These are phyloP conservation scores for Xylaria sp. DNA, from an alignment of 2,329 filamentous ascomycete species.

Conservation along the genomic window DNA sequence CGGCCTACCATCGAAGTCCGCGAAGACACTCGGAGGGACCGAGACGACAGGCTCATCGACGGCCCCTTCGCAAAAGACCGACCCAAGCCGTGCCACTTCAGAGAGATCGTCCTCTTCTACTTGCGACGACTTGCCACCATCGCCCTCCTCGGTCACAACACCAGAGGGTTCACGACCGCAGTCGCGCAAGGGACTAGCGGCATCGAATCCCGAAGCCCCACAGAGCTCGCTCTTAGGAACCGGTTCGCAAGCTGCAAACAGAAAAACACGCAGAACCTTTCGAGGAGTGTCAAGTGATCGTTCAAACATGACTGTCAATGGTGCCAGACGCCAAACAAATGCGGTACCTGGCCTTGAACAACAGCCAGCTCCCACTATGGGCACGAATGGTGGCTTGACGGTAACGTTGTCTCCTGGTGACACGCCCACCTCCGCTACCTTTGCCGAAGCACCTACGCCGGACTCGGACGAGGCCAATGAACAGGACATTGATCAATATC, in stretches of 20 bases:
- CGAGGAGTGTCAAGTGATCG: slow-evolving; percentile 11
- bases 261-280: slow-evolving; percentile 8
- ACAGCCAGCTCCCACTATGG: slow-evolving; percentile 10
- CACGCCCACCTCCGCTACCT: slow-evolving; percentile 23
- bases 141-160: slow-evolving; percentile 36
- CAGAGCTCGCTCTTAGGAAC: slow-evolving; percentile 4
- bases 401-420: slow-evolving; percentile 19
- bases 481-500: slow-evolving; percentile 7
- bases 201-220: slow-evolving; percentile 21
- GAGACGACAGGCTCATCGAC: slow-evolving; percentile 24
- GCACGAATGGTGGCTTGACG: slow-evolving; percentile 5
- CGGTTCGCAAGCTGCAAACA: slow-evolving; percentile 14
- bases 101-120: slow-evolving; percentile 39
- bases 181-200: slow-evolving; percentile 33
- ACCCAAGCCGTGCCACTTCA: slow-evolving; percentile 32
- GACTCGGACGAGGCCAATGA: slow-evolving; percentile 17
- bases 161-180: slow-evolving; percentile 41
- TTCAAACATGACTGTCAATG: slow-evolving; percentile 18
- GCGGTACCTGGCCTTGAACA: slow-evolving; percentile 26
- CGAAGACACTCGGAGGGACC: slow-evolving; percentile 20
- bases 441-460: slow-evolving; percentile 22
- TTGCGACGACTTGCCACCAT: slow-evolving; percentile 37
- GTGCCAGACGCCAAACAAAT: slow-evolving; percentile 25
- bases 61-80: slow-evolving; percentile 23
- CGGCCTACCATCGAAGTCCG: slow-evolving; percentile 25